Evolutionary conservation across 805 yeast genomes (phyloP).

Genomic region (Metschnikowia orientalis): DNA sequence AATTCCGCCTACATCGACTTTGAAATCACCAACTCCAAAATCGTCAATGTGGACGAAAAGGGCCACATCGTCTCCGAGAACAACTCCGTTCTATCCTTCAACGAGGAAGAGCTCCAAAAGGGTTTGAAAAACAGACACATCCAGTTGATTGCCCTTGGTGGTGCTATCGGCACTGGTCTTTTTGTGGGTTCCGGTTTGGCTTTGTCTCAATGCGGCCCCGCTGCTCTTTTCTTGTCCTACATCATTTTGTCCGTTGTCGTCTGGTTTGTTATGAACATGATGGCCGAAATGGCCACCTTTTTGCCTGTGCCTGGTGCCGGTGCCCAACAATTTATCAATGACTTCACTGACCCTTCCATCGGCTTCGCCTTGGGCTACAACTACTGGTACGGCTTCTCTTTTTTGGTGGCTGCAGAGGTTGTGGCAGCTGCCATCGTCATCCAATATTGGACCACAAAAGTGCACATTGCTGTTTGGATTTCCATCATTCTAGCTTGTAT

Average conservation of each 20-base stretch:
- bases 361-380: slow-evolving; percentile 21
- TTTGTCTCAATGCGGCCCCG: slow-evolving; percentile 16
- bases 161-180: slow-evolving; percentile 22
- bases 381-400: slow-evolving; percentile 19
- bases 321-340: slow-evolving; percentile 18
- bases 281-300: slow-evolving; percentile 21
- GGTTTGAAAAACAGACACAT: slow-evolving; percentile 21
- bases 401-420: slow-evolving; percentile 19
- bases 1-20: slow-evolving; percentile 15
- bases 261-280: slow-evolving; percentile 21
- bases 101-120: slow-evolving; percentile 14
- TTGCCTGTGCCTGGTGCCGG: slow-evolving; percentile 22
- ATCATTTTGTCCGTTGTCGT: slow-evolving; percentile 17
- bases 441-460: slow-evolving; percentile 20
- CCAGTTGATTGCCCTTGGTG: slow-evolving; percentile 22
- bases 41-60: slow-evolving; percentile 18
- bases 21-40: slow-evolving; percentile 16
- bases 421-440: slow-evolving; percentile 18
- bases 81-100: slow-evolving; percentile 15
- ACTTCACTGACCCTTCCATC: slow-evolving; percentile 17
- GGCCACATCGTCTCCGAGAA: slow-evolving; percentile 15
- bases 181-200: slow-evolving; percentile 20
- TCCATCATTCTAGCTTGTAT: slow-evolving; percentile 23
- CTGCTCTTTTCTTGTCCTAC: slow-evolving; percentile 18
- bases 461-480: slow-evolving; percentile 38